A percentile compares a stretch with the other conserved stretches of the same genome.
phyloP scores from a whole-genome alignment of 495 filamentous ascomycete species.

The Talaromyces wortmannii region DNA sequence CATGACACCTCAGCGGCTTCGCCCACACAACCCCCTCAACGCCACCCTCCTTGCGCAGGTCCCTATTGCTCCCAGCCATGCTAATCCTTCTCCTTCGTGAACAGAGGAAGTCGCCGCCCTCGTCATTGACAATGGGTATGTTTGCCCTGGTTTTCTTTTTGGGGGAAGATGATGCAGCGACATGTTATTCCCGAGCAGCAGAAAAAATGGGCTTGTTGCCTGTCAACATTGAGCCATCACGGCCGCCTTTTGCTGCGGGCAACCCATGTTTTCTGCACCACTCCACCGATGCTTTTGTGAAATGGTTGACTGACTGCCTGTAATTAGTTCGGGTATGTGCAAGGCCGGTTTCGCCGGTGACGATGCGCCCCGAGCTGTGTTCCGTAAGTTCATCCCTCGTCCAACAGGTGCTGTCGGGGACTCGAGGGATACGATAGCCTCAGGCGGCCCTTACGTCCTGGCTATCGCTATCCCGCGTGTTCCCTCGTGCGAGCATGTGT shows the following conservation, averaged over 20 bases:
- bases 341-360: conserved; percentile 99
- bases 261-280: neutral
- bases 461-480: neutral
- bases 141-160: conserved; percentile 8
- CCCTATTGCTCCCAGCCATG: conserved; percentile 4
- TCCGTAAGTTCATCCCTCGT: conserved; percentile 76
- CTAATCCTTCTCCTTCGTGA: conserved; percentile 46
- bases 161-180: no score
- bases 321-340: conserved; percentile 96
- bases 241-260: neutral
- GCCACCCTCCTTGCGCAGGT: conserved; percentile 5
- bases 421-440: neutral
- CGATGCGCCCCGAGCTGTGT: conserved; percentile 98
- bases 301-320: conserved; percentile 39
- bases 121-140: conserved; percentile 99
- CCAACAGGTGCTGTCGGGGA: neutral
- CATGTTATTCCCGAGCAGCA: neutral
- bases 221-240: neutral
- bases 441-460: conserved; percentile 21
- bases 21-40: conserved; percentile 13
- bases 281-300: neutral
- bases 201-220: neutral
- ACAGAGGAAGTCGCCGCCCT: conserved; percentile 99
- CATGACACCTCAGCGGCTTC: conserved; percentile 31
- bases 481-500: neutral